Evolutionary conservation across 352 stramenopile species (phyloP), one percentile per base, ranked within the genome.

Genomic region (Aphanomyces invadans): DNA sequence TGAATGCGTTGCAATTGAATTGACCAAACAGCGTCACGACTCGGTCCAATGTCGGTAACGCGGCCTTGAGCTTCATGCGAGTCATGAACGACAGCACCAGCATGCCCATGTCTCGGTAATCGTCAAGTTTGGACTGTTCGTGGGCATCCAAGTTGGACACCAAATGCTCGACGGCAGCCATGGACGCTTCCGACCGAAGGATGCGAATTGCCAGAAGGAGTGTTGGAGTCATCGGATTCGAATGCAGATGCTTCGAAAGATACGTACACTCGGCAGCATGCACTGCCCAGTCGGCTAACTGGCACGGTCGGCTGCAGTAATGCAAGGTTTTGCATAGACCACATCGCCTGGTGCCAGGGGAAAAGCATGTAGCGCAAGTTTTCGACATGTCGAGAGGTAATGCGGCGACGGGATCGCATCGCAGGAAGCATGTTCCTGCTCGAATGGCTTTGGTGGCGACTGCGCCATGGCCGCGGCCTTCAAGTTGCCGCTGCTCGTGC

Each of bases 1-100:
- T 86, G 62, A 92, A 92, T 5, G 79, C 83, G 59, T 92, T 92
- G 76, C 83, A 92, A 59, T 89, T 88, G 65, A 92, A 70, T 25
- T 75, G 80, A 51, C 76, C 78, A 54, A 92, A 89, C 44, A 90
- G 72, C 60, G 76, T 51, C 52, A 83, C 32, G 54, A 88, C 72
- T 4, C 31, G 53, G 42, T 77, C 45, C 21, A 66, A 23, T 2
- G 59, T 33, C 4, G 46, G 59, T n/a, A 86, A 59, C 21, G 65
- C 33, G 32, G 57, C 66, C 38, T 68, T 49, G 11, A 86, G 72
- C 52, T 79, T 82, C 66, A 75, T 87, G n/a, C 73, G 70, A 12
- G 66, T 59, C 25, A 92, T 69, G 26, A 90, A 57, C 3, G 78
- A 25, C 51, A 86, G 55, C 39, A 92, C 79, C 15, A 92, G 69